Evolutionary conservation across 2,329 filamentous ascomycete genomes (phyloP), one percentile per base, ranked within the genome.

Genomic region (Fusarium floridanum): DNA sequence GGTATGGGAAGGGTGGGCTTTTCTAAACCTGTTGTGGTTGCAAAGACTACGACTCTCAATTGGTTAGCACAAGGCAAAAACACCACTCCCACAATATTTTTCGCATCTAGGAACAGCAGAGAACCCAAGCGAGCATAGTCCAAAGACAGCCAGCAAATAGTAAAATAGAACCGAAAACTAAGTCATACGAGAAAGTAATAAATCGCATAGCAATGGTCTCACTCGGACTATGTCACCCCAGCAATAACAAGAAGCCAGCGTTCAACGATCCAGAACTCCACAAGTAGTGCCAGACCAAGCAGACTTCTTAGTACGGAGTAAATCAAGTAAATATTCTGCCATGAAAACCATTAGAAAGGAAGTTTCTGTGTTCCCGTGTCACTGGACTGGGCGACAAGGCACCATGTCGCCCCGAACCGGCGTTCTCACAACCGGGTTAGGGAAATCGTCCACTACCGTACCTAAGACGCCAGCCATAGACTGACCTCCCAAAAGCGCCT

Each of bases 51-150:
- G 9, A 29, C 29, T 29, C 29, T 29, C 29, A 29, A 4, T 29
- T 29, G 29, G 29, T 29, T 10, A 10, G 29, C 29, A 29, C 29
- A 29, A 10, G 29, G 29, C 29, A 29, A 29, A 10, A 29, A 9
- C 9, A 29, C 29, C 9, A 9, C 9, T 29, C 29, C 29, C 29
- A 29, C 29, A 9, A 29, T 10, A 10, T 29, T 3, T 6, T 6
- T 14, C 2, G 17, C 10, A 2, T 2, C 2, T 0, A 6, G 22
- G 5, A 27, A 48, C 22, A 27, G 24, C 2, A 10, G 5, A 8
- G 14, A 48, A 48, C 5, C 14, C 14, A 29, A 29, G 29, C 9
- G 29, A 29, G 2, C 9, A 29, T 29, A 4, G 9, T 10, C 29
- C 29, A 29, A 29, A 29, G 29, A 29, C 29, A 29, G 29, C 0